A percentile compares a stretch with the other conserved stretches of the same genome.
Evolutionary conservation across 345 rosid species (phyloP).

Genomic region (Ailanthus altissimus): DNA sequence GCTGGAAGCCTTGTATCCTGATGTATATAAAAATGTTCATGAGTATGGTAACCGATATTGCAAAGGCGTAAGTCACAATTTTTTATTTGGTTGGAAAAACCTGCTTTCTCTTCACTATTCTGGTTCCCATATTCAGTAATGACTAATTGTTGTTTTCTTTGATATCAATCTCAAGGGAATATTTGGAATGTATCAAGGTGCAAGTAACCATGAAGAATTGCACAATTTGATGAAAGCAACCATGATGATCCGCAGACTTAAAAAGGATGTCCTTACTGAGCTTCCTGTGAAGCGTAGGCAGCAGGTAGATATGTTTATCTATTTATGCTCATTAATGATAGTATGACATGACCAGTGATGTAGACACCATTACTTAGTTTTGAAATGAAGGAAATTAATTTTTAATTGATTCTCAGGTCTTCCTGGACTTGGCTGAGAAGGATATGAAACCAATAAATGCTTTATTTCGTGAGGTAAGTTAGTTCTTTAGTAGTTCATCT

Average conservation of each 20-base stretch:
- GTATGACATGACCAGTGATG: not conserved
- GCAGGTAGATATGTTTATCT: constrained; percentile 50
- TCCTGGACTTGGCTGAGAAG: constrained; percentile 78
- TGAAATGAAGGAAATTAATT: not conserved
- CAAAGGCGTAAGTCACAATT: constrained; percentile 67
- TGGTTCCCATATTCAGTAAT: constrained; percentile 4
- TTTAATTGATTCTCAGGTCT: constrained; percentile 59
- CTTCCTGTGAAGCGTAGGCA: constrained; percentile 94
- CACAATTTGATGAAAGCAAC: constrained; percentile 97
- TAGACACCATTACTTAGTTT: not conserved
- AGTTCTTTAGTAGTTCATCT: constrained; percentile 5
- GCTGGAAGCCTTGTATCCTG: constrained; percentile 94
- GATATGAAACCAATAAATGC: constrained; percentile 77
- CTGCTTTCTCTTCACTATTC: not conserved
- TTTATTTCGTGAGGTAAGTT: constrained; percentile 79
- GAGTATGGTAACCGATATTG: constrained; percentile 92
- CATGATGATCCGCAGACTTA: constrained; percentile 90
- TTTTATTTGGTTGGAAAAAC: not conserved
- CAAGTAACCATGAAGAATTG: constrained; percentile 96
- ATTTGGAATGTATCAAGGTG: constrained; percentile 88
- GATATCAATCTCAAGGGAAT: constrained; percentile 52
- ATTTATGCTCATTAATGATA: too few relatives aligned
- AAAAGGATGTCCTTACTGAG: constrained; percentile 85
- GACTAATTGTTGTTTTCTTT: constrained; percentile 11
- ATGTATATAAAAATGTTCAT: constrained; percentile 74